Conservation (phyloP, 192 early-diverging fungal species). For the Rhizophagus sp. region DNA sequence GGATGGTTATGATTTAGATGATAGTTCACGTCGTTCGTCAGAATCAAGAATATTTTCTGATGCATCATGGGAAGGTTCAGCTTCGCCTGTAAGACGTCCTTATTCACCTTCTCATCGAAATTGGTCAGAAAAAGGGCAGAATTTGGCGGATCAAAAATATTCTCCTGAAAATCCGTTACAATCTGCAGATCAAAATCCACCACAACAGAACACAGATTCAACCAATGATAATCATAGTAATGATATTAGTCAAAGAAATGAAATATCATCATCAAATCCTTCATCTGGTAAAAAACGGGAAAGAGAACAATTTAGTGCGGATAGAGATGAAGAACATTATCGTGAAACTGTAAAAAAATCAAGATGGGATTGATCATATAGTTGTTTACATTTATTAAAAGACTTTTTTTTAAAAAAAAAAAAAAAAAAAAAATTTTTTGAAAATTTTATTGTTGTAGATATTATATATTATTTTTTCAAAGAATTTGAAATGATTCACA, state of each 20-base stretch:
- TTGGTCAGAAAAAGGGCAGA: background rate
- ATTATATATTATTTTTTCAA: no score
- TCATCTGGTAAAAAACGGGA: background rate
- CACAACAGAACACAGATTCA: background rate
- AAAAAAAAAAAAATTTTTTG: no score
- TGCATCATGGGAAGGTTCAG: slow-evolving; percentile 16
- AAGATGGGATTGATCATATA: background rate
- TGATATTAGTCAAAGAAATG: background rate
- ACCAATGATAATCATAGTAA: background rate
- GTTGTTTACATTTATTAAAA: background rate
- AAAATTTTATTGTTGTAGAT: no score
- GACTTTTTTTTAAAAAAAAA: background rate
- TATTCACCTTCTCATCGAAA: background rate
- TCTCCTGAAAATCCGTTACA: background rate
- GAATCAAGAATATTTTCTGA: slow-evolving; percentile 23
- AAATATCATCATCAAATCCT: background rate
- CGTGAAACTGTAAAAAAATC: background rate
- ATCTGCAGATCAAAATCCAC: background rate
- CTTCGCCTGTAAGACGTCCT: background rate
- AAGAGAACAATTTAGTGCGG: background rate
- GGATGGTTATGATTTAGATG: background rate
- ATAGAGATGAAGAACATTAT: background rate
- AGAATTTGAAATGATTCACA: no score
- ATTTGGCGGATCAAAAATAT: background rate
- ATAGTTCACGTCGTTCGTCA: background rate